Conservation (phyloP, 2,329 filamentous ascomycete genomes). For the Exophiala alcalophila region DNA sequence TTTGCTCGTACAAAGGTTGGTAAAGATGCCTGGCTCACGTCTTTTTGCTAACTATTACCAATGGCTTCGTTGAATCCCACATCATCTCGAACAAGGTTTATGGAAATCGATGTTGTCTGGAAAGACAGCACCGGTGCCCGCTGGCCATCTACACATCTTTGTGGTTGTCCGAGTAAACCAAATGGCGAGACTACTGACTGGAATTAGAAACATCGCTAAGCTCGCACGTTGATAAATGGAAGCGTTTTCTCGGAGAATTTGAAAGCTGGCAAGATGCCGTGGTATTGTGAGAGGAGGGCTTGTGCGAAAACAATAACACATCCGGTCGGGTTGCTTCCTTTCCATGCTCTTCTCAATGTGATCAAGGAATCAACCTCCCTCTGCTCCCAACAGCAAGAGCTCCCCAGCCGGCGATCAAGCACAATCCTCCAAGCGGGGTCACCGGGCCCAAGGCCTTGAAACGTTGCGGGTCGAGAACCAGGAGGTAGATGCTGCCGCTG, state of each 20-base stretch:
- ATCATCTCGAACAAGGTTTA: conserved; percentile 8
- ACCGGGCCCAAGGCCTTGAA: conserved; percentile 62
- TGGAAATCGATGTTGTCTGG: conserved; percentile 16
- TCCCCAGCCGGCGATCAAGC: conserved; percentile 64
- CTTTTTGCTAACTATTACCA: conserved; percentile 5
- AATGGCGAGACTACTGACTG: too few species aligned
- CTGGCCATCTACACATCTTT: conserved; percentile 7
- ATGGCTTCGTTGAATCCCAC: conserved; percentile 6
- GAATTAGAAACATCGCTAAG: not conserved
- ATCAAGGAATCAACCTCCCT: conserved; percentile 15
- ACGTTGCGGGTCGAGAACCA: conserved; percentile 59
- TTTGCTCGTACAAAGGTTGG: too few species aligned
- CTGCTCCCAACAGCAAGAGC: conserved; percentile 32
- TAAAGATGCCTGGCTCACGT: too few species aligned
- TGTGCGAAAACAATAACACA: too few species aligned
- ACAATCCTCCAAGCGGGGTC: conserved; percentile 58
- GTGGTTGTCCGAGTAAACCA: conserved; percentile 19
- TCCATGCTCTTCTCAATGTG: too few species aligned
- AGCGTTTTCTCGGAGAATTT: too few species aligned
- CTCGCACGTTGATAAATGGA: too few species aligned
- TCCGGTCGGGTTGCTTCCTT: not conserved
- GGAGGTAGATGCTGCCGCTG: conserved; percentile 62
- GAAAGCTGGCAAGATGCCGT: too few species aligned
- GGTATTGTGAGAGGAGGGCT: too few species aligned
- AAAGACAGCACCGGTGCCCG: conserved; percentile 24